Conservation (phyloP, 106 monocot genomes). For the Dendrobium nobile region DNA sequence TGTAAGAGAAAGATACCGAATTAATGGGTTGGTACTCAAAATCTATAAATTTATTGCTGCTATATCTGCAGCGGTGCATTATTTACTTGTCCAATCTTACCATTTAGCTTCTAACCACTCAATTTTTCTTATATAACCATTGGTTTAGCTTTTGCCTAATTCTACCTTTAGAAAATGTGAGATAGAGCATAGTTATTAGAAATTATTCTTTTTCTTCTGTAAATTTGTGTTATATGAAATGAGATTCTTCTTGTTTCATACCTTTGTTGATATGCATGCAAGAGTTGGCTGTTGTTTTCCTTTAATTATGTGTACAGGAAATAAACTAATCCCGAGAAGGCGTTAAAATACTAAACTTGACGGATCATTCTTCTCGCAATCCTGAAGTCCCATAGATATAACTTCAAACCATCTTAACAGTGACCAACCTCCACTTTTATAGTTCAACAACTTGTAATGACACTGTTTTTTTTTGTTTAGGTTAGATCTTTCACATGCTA, state of each 20-base stretch:
- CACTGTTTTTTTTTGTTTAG: background rate
- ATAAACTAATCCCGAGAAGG: background rate
- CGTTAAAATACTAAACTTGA: background rate
- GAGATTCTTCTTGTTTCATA: background rate
- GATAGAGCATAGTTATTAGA: background rate
- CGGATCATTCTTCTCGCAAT: background rate
- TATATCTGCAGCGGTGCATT: background rate
- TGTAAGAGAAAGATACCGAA: conserved; percentile 59
- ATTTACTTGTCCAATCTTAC: background rate
- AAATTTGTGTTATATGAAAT: background rate
- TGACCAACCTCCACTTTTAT: background rate
- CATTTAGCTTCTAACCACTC: background rate
- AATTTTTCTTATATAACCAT: background rate
- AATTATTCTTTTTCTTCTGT: background rate
- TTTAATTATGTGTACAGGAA: background rate
- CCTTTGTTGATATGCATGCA: background rate
- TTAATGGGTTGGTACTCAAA: conserved; percentile 53
- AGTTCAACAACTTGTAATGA: background rate
- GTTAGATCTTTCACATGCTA: background rate
- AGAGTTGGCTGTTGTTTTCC: background rate
- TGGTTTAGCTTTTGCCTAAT: background rate
- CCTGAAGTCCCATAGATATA: background rate
- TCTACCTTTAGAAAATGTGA: background rate
- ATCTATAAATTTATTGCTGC: background rate
- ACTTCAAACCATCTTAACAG: background rate